A percentile compares a stretch with the other conserved stretches of the same genome.
These are phyloP conservation scores for Malus hybrid DNA, from an alignment of 331 rosid genomes.

Conservation along the genomic window DNA sequence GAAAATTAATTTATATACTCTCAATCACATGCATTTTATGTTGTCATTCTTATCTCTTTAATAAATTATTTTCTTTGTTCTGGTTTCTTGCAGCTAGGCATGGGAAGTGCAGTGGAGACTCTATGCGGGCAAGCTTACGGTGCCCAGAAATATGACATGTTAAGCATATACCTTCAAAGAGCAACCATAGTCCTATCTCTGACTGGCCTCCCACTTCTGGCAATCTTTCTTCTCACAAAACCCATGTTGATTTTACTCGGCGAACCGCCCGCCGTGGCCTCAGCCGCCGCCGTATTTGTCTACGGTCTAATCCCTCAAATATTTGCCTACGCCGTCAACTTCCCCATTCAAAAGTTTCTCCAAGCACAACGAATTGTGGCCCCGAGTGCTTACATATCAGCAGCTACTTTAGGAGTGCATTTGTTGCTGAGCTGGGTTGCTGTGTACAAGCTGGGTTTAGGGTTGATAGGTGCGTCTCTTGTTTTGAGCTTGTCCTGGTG, in stretches of 20 bases:
- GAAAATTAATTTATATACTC: too few species aligned
- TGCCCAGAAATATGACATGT: constrained; percentile 39
- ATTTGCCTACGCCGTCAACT: constrained; percentile 51
- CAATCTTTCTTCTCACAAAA: constrained; percentile 29
- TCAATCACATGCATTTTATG: neutral
- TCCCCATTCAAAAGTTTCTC: constrained; percentile 61
- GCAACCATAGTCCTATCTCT: constrained; percentile 32
- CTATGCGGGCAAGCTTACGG: constrained; percentile 71
- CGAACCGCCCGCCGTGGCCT: constrained; percentile 23
- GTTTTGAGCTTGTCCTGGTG: constrained; percentile 58
- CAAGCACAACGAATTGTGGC: constrained; percentile 54
- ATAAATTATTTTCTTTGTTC: neutral
- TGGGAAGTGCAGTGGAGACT: constrained; percentile 63
- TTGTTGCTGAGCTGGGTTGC: constrained; percentile 36
- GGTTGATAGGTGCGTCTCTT: constrained; percentile 42
- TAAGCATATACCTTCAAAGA: constrained; percentile 49
- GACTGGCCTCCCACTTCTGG: constrained; percentile 21
- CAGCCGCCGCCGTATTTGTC: constrained; percentile 37
- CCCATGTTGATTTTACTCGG: constrained; percentile 31
- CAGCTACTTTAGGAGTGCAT: constrained; percentile 31
- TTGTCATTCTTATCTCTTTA: neutral
- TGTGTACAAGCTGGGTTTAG: constrained; percentile 31
- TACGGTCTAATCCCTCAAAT: constrained; percentile 57
- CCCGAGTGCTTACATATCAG: constrained; percentile 46
- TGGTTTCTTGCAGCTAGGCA: constrained; percentile 20